Base-by-base conservation (phyloP, 2,329 filamentous ascomycete genomes). In the Albophoma yamanashiensis region DNA sequence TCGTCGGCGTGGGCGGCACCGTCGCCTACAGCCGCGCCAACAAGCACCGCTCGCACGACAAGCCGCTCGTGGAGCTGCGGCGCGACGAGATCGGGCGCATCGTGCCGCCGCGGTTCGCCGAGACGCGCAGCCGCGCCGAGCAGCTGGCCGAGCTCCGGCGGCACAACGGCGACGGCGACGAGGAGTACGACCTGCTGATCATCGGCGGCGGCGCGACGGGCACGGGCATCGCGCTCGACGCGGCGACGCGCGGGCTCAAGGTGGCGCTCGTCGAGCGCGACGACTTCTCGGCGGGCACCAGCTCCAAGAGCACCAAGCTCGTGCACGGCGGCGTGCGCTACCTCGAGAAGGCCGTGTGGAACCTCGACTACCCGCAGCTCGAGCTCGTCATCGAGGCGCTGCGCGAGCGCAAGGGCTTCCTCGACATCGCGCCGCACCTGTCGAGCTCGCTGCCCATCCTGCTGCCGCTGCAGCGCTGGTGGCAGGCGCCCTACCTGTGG, bases 261-360 rank as follows among this genome's bases (percentile, higher is more conserved):
- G 89, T 94, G 61, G 89, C 90, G 15, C 76, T 92, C 57, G 88
- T 94, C 20, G 89, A 94, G 76, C 82, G 89, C 63, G 90, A 93
- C 72, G 89, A 94, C 74, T 94, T 93, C 72, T 87, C 87, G 67
- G 82, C 87, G 63, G 89, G 90, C 38, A 93, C 89, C 47, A 92
- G 88, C 77, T 91, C 88, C 73, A 93, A 93, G 78, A 92, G 88
- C 76, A 94, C 89, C 56, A 94, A 94, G 75, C 80, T 94, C 58
- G 90, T 94, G 22, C 89, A 94, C 74, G 89, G 89, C 66, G 89
- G 89, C 69, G 90, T 94, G 62, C 84, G 89, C 65, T 94, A 93
- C 71, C 79, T 94, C 61, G 90, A 94, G 73, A 94, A 94, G 78
- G 89, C 89, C 59, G 85, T 94, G 57, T 91, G 87, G 86, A 89